A percentile compares a stretch with the other conserved stretches of the same genome.
phyloP scores from a whole-genome alignment of 2,329 filamentous ascomycete genomes.

The Akanthomyces uredinophilus region DNA sequence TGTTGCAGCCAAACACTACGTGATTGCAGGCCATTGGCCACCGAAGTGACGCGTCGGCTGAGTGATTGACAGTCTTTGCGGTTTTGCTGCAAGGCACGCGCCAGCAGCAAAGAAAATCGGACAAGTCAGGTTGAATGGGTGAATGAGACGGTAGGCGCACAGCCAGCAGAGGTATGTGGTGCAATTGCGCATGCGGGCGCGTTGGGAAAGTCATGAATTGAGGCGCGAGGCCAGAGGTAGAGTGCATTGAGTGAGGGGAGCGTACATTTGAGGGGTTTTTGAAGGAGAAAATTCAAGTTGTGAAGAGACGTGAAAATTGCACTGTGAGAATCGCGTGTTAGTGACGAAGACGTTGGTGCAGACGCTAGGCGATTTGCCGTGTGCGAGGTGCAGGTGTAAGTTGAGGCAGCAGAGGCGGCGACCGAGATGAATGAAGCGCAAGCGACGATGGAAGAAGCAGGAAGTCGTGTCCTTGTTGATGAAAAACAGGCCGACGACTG shows the following conservation, averaged over 20 bases:
- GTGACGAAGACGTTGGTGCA: conserved; percentile 2
- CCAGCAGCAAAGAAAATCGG: not conserved
- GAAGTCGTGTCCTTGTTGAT: not conserved
- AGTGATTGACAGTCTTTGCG: not conserved
- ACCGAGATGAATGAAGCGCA: conserved; percentile 6
- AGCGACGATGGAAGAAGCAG: conserved; percentile 2
- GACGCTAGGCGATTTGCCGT: conserved; percentile 4
- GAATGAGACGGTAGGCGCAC: not conserved
- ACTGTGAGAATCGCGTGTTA: conserved; percentile 15
- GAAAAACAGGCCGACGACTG: conserved; percentile 8
- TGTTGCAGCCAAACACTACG: not conserved
- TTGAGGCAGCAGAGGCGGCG: conserved; percentile 10
- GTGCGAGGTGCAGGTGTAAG: conserved; percentile 1
- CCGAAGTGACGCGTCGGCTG: not conserved
- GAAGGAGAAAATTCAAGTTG: conserved; percentile 10
- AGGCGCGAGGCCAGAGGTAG: not conserved
- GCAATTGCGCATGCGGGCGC: not conserved
- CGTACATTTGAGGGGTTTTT: conserved; percentile 18
- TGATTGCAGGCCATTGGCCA: not conserved
- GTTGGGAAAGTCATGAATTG: not conserved
- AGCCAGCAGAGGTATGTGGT: not conserved
- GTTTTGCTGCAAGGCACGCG: not conserved
- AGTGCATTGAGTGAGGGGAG: conserved; percentile 7
- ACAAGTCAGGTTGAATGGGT: not conserved
- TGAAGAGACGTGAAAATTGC: conserved; percentile 10